Base-by-base conservation (phyloP, 2,329 filamentous ascomycete genomes). In the Pseudocercospora eumusae region DNA sequence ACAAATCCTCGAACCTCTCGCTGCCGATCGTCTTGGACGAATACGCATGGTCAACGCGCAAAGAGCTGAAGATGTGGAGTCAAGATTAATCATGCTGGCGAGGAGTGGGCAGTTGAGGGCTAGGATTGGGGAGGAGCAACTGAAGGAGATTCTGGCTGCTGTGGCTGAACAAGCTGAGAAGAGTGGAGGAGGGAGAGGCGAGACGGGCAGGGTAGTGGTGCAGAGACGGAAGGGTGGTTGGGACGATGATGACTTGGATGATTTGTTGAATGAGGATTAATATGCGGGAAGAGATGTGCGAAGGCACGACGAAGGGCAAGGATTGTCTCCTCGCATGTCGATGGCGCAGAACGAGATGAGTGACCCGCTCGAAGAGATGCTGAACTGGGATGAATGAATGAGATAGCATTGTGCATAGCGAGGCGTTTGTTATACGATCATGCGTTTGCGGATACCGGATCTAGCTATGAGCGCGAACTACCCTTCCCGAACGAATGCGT, bases 281-380 rank as follows among this genome's bases (percentile, higher is more conserved):
- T 27, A 15, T 8, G 15, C 23, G 11, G 13, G 23, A 27, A 27
- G 54, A 13, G 53, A 10, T 15, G 23, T 23, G 31, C 3, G 44
- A 40, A 25, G 20, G 4, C 49, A 42, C 23, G 23, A 25, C 23
- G 40, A 31, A 25, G 49, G 20, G 20, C 6, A 28, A 90, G 91
- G 25, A 90, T 87, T 58, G 62, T 95, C 99, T 96, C 60, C 89
- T 88, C 0, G 95, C 27, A 95, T 95, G 3, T 89, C 98, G 80
- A 89, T 96, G 53, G 92, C 93, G n/a, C 95, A 99, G 77, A 95
- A 99, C 79, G 86, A 93, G 66, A 96, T 99, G 79, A 99, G 99
- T 75, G 83, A 75, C 52, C 33, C 52, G 52, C 52, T 33, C 28
- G 52, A 54, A 28, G 52, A 23, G 28, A n/a, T 36, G 52, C 28